Evolutionary conservation across 345 rosid species (phyloP).

Genomic region (Orychophragmus violaceus): DNA sequence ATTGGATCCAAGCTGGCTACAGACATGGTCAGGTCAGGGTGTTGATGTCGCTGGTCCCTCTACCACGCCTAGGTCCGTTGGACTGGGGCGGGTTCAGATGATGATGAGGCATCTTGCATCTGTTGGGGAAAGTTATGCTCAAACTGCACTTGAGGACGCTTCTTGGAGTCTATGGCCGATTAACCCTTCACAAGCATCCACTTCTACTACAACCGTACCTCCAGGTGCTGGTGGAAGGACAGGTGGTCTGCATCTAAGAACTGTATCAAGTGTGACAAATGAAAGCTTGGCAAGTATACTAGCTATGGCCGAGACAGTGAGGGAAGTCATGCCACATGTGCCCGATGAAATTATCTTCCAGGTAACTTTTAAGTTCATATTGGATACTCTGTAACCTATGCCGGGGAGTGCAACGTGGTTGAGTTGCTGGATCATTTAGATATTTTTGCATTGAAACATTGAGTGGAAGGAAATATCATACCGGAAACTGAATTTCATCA

Average conservation of each 20-base stretch:
- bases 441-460: neutral
- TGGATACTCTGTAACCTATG: neutral
- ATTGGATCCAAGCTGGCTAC: constrained; percentile 73
- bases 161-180: constrained; percentile 89
- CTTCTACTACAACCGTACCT: constrained; percentile 53
- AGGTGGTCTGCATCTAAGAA: constrained; percentile 60
- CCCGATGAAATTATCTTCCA: constrained; percentile 86
- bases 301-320: constrained; percentile 91
- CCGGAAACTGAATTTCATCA: neutral
- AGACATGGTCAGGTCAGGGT: constrained; percentile 67
- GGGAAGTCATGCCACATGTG: constrained; percentile 90
- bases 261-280: constrained; percentile 40
- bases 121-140: constrained; percentile 88
- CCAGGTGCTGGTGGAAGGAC: constrained; percentile 48
- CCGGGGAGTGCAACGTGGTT: neutral
- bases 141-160: constrained; percentile 80
- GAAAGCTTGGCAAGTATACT: constrained; percentile 66
- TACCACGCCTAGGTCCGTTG: constrained; percentile 60
- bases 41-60: constrained; percentile 95
- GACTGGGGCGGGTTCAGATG: constrained; percentile 87
- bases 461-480: neutral
- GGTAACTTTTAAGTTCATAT: constrained; percentile 39
- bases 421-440: neutral
- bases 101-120: constrained; percentile 99
- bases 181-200: constrained; percentile 59